Base-by-base conservation (phyloP, 192 early-diverging fungal genomes). In the Phlyctochytrium bullatum region DNA sequence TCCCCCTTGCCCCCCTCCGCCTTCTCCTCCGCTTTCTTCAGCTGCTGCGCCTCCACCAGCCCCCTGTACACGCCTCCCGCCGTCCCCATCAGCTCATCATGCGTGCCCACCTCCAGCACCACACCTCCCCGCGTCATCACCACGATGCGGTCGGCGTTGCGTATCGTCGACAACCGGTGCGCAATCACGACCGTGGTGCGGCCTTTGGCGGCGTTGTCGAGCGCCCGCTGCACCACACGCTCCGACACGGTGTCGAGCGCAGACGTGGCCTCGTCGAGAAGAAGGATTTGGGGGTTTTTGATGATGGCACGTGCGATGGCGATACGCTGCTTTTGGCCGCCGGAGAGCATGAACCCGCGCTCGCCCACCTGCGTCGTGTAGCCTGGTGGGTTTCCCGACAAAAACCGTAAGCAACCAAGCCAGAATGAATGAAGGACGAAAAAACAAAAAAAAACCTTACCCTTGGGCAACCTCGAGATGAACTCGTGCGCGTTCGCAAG, bases 321-420 rank as follows among this genome's bases (percentile, higher is more conserved):
- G 71, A 96, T 93, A 66, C 96, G 89, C 83, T 96, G 94, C 74
- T 96, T 96, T 74, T 96, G 94, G 34, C 93, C 93, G 57, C 93
- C 94, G 58, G 88, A 91, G 20, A 96, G 68, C 61, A 90, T 83
- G 2, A 65, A 51, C 32, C 76, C 78, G 36, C 70, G 67, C 88
- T 93, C 92, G 71, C 96, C 96, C 33, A 96, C 91, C 28, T 75
- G 70, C 4, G 93, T 96, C 52, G 92, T 86, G 71, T 92, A 93
- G 64, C 88, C 83, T n/a, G 91, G 81, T 2, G 91, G 83, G 34
- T 20, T 73, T 67, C 72, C 84, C 79, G 56, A 94, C 86, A 52
- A 88, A 90, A 62, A 23, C 87, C 85, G 50, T 90, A 81, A 0
- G 86, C 91, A 3, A 85, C 80, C 32, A 59, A 51, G 51, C 73